These are phyloP conservation scores for Thelonectria rubi DNA, from an alignment of 2,329 filamentous ascomycete species.

Conservation along the genomic window DNA sequence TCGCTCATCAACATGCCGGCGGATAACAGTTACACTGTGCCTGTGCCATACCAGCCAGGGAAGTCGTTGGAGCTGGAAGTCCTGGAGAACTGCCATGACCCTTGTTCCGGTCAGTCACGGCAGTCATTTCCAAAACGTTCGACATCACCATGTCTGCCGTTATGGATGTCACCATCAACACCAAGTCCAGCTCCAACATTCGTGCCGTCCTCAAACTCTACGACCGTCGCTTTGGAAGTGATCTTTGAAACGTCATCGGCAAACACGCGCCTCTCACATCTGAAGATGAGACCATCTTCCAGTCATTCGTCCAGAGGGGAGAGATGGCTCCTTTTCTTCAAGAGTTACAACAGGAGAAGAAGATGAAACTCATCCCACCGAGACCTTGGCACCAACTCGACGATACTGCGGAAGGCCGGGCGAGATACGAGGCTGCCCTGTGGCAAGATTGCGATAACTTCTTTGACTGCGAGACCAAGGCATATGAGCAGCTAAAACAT, in stretches of 20 bases:
- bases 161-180: conserved; percentile 1
- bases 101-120: neutral
- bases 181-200: neutral
- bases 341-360: conserved; percentile 1
- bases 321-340: conserved; percentile 1
- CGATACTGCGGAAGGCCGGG: neutral
- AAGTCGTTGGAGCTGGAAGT: conserved; percentile 4
- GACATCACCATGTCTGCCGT: conserved; percentile 6
- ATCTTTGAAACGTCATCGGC: neutral
- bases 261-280: neutral
- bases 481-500: conserved; percentile 5
- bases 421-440: conserved; percentile 8
- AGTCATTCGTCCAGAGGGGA: neutral
- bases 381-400: neutral
- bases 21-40: neutral
- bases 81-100: neutral
- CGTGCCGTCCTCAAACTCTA: conserved; percentile 26
- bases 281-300: neutral
- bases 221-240: conserved; percentile 14
- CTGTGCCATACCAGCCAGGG: conserved; percentile 5
- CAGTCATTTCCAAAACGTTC: neutral
- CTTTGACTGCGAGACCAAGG: conserved; percentile 7
- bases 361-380: neutral
- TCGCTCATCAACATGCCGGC: neutral
- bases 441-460: neutral